Percentiles rank a stretch among this genome's conserved stretches.
phyloP scores from a whole-genome alignment of 73 alveolate genomes.

The Tetrahymena borealis region DNA sequence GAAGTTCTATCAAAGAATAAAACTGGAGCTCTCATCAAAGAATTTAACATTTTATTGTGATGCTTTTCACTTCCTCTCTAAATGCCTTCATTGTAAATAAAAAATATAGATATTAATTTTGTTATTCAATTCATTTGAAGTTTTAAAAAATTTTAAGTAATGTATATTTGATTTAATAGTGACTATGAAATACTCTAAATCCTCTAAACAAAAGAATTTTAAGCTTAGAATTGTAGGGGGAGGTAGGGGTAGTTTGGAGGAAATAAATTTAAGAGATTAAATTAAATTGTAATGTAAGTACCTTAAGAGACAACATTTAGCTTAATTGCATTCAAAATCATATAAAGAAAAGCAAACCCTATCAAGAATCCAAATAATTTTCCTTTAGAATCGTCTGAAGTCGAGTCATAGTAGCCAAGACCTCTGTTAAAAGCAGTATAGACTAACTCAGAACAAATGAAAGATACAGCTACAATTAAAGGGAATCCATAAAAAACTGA shows the following conservation, averaged over 20 bases:
- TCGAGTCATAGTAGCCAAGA: not conserved
- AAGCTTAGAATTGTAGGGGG: too few species aligned
- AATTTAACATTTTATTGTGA: conserved; percentile 22
- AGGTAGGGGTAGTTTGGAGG: too few species aligned
- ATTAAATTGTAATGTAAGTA: too few species aligned
- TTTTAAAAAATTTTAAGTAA: too few species aligned
- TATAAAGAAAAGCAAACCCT: not conserved
- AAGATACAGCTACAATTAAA: not conserved
- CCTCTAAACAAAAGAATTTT: too few species aligned
- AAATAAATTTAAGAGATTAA: too few species aligned
- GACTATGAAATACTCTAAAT: too few species aligned
- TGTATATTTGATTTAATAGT: too few species aligned
- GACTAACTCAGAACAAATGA: not conserved
- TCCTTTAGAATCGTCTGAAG: not conserved
- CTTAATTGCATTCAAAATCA: not conserved
- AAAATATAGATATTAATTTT: too few species aligned
- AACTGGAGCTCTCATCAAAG: conserved; percentile 35
- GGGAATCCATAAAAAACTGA: too few species aligned
- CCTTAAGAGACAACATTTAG: not conserved
- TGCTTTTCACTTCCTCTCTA: not conserved
- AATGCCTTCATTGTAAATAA: too few species aligned
- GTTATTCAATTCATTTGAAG: too few species aligned
- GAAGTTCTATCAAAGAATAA: conserved; percentile 47
- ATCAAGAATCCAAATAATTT: not conserved
- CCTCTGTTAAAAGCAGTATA: not conserved